Base-by-base conservation (phyloP, 768 basidiomycete genomes). In the Tulasnella sp. region DNA sequence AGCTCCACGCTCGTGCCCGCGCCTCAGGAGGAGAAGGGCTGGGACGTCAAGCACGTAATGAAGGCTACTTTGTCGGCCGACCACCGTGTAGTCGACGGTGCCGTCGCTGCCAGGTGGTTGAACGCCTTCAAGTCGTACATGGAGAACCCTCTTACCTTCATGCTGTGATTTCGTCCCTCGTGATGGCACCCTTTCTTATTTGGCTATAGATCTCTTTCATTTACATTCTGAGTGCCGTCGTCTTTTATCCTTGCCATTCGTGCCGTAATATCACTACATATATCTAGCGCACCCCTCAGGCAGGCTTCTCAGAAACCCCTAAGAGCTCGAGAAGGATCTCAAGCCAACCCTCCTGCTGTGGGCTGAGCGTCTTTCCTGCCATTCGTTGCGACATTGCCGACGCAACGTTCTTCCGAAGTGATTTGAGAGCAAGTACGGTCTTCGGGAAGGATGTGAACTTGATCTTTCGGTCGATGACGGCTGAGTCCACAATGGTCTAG, bases 21-120 rank as follows among this genome's bases (percentile, higher is more conserved):
- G 29, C 87, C 90, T 0, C 90, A 93, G 77, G 89, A 92, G 76
- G 94, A 94, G 79, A 94, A 91, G 78, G 97, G 96, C 44, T 99
- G 96, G 85, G 98, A 94, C 86, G 89, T 88, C 22, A 86, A 86
- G 19, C 89, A 94, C 78, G 84, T 91, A 65, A 95, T 99, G 95
- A 97, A 97, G 79, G 97, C 90, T 19, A 98, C 97, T 5, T 82
- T 99, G 77, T 95, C 92, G 81, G 89, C 90, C 42, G 97, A 99
- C 79, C 97, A 99, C 83, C 85, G 97, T 77, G 91, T 89, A 41
- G 95, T 98, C 14, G 97, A 99, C 80, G 97, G 97, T 62, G 97
- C 97, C 64, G 87, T 98, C 70, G 95, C 90, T 71, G 95, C 97
- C 29, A 86, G 87, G 79, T 99, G 95, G 94, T 77, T 98, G 83